These are phyloP conservation scores for Ilex aquifolium DNA, from an alignment of 257 asterid genomes.

Conservation along the genomic window DNA sequence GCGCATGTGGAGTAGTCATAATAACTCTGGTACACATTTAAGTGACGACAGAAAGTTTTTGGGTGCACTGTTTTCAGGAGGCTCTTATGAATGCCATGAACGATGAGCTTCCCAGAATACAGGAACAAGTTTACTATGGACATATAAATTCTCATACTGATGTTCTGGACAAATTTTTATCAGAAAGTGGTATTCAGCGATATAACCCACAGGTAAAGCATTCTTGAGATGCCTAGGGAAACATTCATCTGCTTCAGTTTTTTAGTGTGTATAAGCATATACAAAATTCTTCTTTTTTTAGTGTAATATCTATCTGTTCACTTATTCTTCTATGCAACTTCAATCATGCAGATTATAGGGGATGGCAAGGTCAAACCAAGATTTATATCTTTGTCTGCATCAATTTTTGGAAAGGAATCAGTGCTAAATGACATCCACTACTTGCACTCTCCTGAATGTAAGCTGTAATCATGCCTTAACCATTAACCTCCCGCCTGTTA, in stretches of 20 bases:
- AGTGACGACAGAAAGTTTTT: neutral
- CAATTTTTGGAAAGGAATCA: constrained; percentile 57
- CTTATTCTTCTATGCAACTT: constrained; percentile 19
- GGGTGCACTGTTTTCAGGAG: constrained; percentile 54
- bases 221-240: constrained; percentile 4
- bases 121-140: constrained; percentile 97
- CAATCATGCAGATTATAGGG: constrained; percentile 65
- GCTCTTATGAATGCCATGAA: constrained; percentile 88
- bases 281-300: constrained; percentile 7
- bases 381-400: constrained; percentile 61
- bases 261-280: neutral
- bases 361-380: constrained; percentile 85
- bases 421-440: constrained; percentile 55
- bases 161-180: constrained; percentile 78
- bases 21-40: neutral
- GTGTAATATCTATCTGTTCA: constrained; percentile 14
- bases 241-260: neutral
- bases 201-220: constrained; percentile 80
- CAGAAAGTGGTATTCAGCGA: constrained; percentile 86
- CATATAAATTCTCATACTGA: constrained; percentile 83
- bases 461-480: constrained; percentile 31
- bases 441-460: constrained; percentile 83
- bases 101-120: constrained; percentile 93
- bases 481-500: constrained; percentile 10
- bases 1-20: no score